Evolutionary conservation across 73 alveolate genomes (phyloP), one percentile per base, ranked within the genome.

Genomic region (Paraurostyla sp.): DNA sequence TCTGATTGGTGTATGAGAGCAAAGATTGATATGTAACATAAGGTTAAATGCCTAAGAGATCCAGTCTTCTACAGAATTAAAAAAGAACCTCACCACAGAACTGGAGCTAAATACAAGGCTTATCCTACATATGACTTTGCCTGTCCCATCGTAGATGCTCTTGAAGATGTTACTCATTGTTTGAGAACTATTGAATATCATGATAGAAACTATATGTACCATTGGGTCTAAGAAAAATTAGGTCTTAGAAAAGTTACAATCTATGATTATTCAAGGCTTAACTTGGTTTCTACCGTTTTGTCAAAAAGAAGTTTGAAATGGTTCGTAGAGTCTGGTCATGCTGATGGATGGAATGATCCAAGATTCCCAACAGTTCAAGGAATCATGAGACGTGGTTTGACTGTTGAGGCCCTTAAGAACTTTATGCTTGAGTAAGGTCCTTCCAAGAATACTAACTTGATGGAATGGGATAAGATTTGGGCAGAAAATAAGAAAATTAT

Each of bases 361-460:
- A 95, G 99, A 80, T 98, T 98, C 97, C 99, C 99, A 45, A 98
- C 99, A 25, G 96, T 95, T 45, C 98, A 97, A 91, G 99, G 99
- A 15, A 96, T 98, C 35, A 65, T 98, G 92, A 96, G 99, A 89
- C 96, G 99, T 76, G 99, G 99, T n/a, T 71, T 98, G 68, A 95
- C 98, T 29, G 97, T 97, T 76, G 97, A 97, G 27, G 97, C 99
- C n/a, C 78, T 98, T 75, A 96, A 95, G 81, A 96, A 96, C 56
- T 98, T 97, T 92, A 97, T 97, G 98, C 93, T 97, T 27, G 98
- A 96, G 65, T 94, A 94, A 88, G 99, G 99, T 29, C 98, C 99
- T 15, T 92, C 99, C 16, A 92, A 94, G 92, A 97, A 97, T 84
- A 97, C 99, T 18, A 95, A 93, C 62, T 82, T 96, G 56, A 92